These are phyloP conservation scores for Oryza longistaminata DNA, from an alignment of 176 grass and related monocot species.

Conservation along the genomic window DNA sequence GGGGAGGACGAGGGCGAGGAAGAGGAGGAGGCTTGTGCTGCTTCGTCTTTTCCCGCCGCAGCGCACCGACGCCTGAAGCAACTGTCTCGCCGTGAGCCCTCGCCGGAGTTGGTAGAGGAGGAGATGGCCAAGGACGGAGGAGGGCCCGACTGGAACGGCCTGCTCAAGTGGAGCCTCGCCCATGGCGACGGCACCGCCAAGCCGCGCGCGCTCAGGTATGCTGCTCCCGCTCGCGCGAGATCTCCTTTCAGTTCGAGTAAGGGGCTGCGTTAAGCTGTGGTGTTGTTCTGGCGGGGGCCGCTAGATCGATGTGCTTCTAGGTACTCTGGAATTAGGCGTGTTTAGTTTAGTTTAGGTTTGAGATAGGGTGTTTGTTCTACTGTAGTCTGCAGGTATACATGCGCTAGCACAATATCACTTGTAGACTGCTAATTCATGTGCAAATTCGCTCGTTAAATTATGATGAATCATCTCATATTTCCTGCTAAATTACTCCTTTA, in stretches of 20 bases:
- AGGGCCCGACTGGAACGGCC: slow-evolving; percentile 82
- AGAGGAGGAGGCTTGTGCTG: background rate
- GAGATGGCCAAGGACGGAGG: slow-evolving; percentile 69
- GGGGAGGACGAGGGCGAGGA: background rate
- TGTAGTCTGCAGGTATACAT: background rate
- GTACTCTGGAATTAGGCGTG: background rate
- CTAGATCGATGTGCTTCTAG: background rate
- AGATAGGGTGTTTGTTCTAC: background rate
- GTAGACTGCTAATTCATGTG: background rate
- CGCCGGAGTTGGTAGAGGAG: background rate
- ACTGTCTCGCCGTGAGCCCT: background rate
- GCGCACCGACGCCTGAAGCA: background rate
- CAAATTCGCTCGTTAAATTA: background rate
- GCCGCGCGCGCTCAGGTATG: slow-evolving; percentile 54
- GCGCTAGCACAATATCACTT: background rate
- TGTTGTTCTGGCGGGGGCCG: background rate
- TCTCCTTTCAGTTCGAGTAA: background rate
- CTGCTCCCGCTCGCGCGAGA: background rate
- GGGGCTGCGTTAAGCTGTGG: background rate
- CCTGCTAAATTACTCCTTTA: background rate
- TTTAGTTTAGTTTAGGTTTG: background rate
- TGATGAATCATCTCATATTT: background rate
- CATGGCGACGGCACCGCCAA: slow-evolving; percentile 70
- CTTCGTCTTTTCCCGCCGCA: background rate
- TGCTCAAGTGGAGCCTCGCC: slow-evolving; percentile 97